A percentile compares a stretch with the other conserved stretches of the same genome.
Conservation (phyloP, 768 basidiomycete genomes). For the Suillus clintonianus region DNA sequence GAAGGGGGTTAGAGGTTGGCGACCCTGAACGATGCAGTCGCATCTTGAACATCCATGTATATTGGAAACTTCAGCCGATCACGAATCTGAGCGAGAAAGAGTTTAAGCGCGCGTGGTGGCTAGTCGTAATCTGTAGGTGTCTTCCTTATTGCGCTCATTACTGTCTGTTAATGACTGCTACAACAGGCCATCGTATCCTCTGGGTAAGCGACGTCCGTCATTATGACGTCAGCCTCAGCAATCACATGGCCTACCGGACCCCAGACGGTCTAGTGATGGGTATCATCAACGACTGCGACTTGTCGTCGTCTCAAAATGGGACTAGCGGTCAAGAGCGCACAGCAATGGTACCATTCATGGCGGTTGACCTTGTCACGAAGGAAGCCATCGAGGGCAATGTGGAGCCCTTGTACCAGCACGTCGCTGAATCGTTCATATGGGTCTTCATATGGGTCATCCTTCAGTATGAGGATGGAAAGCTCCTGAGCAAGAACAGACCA, state of each 20-base stretch:
- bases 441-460: constrained; percentile 18
- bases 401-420: constrained; percentile 29
- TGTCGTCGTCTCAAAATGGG: constrained; percentile 14
- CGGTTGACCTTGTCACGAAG: constrained; percentile 26
- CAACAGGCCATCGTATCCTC: constrained; percentile 26
- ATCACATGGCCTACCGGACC: constrained; percentile 30
- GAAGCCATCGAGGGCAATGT: constrained; percentile 15
- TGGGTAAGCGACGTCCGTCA: constrained; percentile 29
- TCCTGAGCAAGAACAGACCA: background rate
- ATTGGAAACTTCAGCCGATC: background rate
- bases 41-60: constrained; percentile 5
- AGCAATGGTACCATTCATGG: constrained; percentile 37
- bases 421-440: constrained; percentile 37
- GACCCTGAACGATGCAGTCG: background rate
- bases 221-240: constrained; percentile 31
- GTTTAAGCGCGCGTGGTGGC: background rate
- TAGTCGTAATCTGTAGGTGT: background rate
- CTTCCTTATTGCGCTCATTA: background rate
- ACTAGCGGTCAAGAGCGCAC: constrained; percentile 15
- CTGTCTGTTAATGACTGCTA: background rate
- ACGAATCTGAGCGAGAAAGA: background rate
- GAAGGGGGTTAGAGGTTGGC: background rate
- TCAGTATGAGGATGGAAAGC: background rate
- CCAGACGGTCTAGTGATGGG: constrained; percentile 12
- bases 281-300: constrained; percentile 34